A percentile compares a stretch with the other conserved stretches of the same genome.
These are phyloP conservation scores for Suhomyces xylopsoci DNA, from an alignment of 805 yeast species.

Conservation along the genomic window DNA sequence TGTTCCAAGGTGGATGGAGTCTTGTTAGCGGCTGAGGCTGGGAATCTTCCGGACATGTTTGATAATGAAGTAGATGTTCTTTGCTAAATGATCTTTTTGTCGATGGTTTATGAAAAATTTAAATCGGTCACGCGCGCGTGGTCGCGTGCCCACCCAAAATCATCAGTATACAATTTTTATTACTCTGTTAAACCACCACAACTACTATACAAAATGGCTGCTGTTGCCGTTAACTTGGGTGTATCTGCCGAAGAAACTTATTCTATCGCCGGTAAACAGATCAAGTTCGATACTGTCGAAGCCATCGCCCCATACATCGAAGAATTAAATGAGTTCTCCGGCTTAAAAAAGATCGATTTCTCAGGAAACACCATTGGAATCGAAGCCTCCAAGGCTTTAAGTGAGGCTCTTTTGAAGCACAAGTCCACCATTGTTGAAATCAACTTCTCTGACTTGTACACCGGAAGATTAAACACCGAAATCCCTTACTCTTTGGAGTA, in stretches of 20 bases:
- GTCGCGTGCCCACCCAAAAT: not conserved
- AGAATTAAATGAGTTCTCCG: constrained; percentile 43
- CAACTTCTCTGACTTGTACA: constrained; percentile 88
- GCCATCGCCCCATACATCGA: constrained; percentile 72
- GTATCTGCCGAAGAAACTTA: constrained; percentile 46
- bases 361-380: constrained; percentile 95
- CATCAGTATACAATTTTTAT: not conserved
- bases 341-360: constrained; percentile 62
- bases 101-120: not conserved
- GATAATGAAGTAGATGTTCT: not conserved
- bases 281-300: constrained; percentile 67
- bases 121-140: not conserved
- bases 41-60: constrained; percentile 12
- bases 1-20: constrained; percentile 42
- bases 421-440: constrained; percentile 57
- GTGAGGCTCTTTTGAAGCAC: constrained; percentile 48
- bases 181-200: not conserved
- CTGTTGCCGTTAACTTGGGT: constrained; percentile 23
- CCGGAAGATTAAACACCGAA: constrained; percentile 92
- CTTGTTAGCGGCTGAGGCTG: constrained; percentile 17
- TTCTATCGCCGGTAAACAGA: constrained; percentile 70
- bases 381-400: constrained; percentile 75
- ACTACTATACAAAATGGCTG: constrained; percentile 15
- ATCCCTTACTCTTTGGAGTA: constrained; percentile 79
- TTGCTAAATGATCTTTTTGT: not conserved